Conservation (phyloP, 257 asterid species). For the Scutellaria minor region DNA sequence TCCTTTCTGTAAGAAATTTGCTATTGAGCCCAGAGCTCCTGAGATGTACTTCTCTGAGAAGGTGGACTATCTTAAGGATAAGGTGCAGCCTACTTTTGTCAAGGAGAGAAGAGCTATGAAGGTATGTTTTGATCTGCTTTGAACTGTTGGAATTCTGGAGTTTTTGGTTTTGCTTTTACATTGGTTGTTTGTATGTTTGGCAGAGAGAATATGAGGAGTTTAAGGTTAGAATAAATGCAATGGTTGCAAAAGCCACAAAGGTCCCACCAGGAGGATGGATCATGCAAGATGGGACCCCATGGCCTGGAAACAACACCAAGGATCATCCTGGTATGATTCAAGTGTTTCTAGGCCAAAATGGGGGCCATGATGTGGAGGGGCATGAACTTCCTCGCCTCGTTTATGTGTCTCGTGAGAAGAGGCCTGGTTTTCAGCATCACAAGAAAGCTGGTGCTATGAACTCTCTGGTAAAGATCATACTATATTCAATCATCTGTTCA, state of each 20-base stretch:
- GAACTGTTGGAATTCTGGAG: not conserved
- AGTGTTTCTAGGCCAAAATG: conserved; percentile 95
- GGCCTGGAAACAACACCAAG: conserved; percentile 98
- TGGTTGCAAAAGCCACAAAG: conserved; percentile 92
- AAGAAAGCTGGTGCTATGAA: conserved; percentile 99
- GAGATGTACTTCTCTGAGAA: conserved; percentile 90
- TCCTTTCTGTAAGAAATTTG: conserved; percentile 89
- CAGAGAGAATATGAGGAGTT: conserved; percentile 99
- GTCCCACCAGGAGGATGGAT: conserved; percentile 97
- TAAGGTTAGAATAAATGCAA: conserved; percentile 83
- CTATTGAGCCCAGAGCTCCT: conserved; percentile 96
- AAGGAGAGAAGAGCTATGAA: conserved; percentile 98
- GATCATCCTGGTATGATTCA: conserved; percentile 99
- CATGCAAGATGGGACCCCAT: conserved; percentile 99
- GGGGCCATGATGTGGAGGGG: conserved; percentile 90
- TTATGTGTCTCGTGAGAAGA: conserved; percentile 98
- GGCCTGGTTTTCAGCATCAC: conserved; percentile 98
- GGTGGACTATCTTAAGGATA: conserved; percentile 90
- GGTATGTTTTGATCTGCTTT: conserved; percentile 46
- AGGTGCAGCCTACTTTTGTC: conserved; percentile 95
- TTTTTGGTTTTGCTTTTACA: not conserved
- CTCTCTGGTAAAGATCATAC: conserved; percentile 70
- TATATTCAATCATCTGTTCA: conserved; percentile 12
- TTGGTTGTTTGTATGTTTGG: conserved; percentile 28
- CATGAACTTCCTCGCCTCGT: conserved; percentile 96